Conservation (phyloP, 2,329 filamentous ascomycete genomes). For the Xenoacremonium recifei region DNA sequence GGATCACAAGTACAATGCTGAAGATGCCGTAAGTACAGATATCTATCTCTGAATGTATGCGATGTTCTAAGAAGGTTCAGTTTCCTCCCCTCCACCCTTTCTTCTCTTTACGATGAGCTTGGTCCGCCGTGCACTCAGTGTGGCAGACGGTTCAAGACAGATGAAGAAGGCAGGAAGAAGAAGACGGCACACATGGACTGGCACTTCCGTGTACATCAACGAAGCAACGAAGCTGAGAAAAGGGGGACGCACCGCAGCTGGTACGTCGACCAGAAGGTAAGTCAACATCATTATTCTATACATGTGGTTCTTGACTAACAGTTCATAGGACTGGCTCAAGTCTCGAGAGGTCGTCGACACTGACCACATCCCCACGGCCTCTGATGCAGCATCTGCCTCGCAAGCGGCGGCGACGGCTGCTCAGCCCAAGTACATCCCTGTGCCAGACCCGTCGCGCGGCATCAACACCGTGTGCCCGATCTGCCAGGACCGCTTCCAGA, state of each 20-base stretch:
- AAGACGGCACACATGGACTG: constrained; percentile 95
- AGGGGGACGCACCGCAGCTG: constrained; percentile 88
- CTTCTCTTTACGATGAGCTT: constrained; percentile 74
- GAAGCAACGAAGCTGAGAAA: constrained; percentile 81
- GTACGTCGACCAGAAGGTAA: constrained; percentile 86
- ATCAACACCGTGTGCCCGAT: constrained; percentile 84
- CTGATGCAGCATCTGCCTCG: constrained; percentile 31
- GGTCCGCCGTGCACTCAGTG: constrained; percentile 90
- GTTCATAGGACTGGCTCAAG: constrained; percentile 77
- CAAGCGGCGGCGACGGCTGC: constrained; percentile 38
- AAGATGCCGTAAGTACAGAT: constrained; percentile 62
- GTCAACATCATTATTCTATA: constrained; percentile 22
- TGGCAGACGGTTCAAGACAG: constrained; percentile 78
- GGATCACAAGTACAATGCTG: constrained; percentile 65
- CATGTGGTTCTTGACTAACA: constrained; percentile 24
- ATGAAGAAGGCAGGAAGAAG: constrained; percentile 75
- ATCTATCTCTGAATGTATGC: no score
- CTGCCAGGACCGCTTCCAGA: constrained; percentile 93
- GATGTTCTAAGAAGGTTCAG: no score
- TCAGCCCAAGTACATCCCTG: constrained; percentile 72
- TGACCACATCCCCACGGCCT: constrained; percentile 39
- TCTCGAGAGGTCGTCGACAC: constrained; percentile 78
- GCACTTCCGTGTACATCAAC: constrained; percentile 93
- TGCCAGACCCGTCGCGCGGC: constrained; percentile 74
- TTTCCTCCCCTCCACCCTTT: constrained; percentile 71